Percentiles rank a stretch among this genome's conserved stretches.
These are phyloP conservation scores for Setaria italica DNA, from an alignment of 202 grass and related monocot genomes.

Conservation along the genomic window DNA sequence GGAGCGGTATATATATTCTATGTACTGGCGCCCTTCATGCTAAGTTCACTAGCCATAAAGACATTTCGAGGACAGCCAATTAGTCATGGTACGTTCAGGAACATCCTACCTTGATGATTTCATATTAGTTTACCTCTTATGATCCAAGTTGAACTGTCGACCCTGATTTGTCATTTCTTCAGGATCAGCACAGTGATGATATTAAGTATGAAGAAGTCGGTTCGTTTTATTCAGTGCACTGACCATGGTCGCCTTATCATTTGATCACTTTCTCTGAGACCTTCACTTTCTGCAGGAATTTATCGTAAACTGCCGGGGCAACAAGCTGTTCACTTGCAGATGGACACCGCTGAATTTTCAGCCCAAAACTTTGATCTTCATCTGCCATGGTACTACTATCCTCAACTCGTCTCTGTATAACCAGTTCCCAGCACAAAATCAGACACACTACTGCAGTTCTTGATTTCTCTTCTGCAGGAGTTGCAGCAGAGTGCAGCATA, in stretches of 20 bases:
- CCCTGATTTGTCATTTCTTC: not conserved
- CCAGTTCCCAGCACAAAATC: not conserved
- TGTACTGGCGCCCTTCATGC: not conserved
- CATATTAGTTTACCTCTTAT: conserved; percentile 6
- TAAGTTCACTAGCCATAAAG: not conserved
- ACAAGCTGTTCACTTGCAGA: conserved; percentile 64
- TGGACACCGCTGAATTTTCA: conserved; percentile 51
- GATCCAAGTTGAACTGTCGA: not conserved
- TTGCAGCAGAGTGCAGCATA: conserved; percentile 72
- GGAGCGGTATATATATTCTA: conserved; percentile 18
- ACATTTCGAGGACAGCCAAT: not conserved
- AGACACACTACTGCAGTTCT: not conserved
- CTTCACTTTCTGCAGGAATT: conserved; percentile 51
- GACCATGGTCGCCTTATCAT: not conserved
- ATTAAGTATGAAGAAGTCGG: conserved; percentile 74
- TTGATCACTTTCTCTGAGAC: not conserved
- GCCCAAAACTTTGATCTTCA: conserved; percentile 66
- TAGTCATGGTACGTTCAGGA: conserved; percentile 38
- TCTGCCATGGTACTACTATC: conserved; percentile 63
- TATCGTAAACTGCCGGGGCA: conserved; percentile 52
- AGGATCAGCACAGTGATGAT: conserved; percentile 28
- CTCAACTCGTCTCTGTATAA: not conserved
- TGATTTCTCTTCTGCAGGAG: conserved; percentile 41
- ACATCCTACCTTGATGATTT: not conserved
- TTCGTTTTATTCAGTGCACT: not conserved